phyloP scores from a whole-genome alignment of 768 basidiomycete species.

The Dioszegia aurantiaca region DNA sequence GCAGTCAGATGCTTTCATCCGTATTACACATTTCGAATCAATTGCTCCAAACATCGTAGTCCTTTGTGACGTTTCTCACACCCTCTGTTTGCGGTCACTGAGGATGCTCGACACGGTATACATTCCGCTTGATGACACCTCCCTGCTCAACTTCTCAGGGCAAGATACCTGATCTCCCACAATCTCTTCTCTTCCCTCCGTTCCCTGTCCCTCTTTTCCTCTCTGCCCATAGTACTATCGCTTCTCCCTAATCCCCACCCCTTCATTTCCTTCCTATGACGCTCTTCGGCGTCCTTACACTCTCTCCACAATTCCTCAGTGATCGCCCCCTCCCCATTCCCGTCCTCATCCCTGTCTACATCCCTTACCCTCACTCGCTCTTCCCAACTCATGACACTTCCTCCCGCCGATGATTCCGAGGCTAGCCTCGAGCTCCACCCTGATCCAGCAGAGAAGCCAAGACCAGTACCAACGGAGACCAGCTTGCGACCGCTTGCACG shows the following conservation, averaged over 20 bases:
- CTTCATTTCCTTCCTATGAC: not conserved
- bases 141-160: too few relatives aligned
- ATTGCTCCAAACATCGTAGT: too few relatives aligned
- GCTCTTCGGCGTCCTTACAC: constrained; percentile 15
- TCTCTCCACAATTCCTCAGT: constrained; percentile 17
- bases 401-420: constrained; percentile 25
- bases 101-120: too few relatives aligned
- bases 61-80: too few relatives aligned
- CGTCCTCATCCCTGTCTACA: not conserved
- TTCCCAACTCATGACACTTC: constrained; percentile 11
- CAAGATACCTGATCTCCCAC: too few relatives aligned
- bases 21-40: too few relatives aligned
- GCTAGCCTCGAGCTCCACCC: constrained; percentile 30
- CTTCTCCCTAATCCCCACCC: constrained; percentile 12
- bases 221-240: too few relatives aligned
- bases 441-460: constrained; percentile 4
- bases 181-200: not conserved
- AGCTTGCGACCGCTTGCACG: constrained; percentile 10
- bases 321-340: constrained; percentile 8
- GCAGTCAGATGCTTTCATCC: too few relatives aligned
- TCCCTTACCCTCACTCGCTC: constrained; percentile 6
- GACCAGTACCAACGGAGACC: constrained; percentile 4
- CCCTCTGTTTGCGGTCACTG: too few relatives aligned
- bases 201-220: not conserved
- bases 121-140: too few relatives aligned